Evolutionary conservation across 169 alveolate species (phyloP).

Genomic region (Eimeria necatrix): DNA sequence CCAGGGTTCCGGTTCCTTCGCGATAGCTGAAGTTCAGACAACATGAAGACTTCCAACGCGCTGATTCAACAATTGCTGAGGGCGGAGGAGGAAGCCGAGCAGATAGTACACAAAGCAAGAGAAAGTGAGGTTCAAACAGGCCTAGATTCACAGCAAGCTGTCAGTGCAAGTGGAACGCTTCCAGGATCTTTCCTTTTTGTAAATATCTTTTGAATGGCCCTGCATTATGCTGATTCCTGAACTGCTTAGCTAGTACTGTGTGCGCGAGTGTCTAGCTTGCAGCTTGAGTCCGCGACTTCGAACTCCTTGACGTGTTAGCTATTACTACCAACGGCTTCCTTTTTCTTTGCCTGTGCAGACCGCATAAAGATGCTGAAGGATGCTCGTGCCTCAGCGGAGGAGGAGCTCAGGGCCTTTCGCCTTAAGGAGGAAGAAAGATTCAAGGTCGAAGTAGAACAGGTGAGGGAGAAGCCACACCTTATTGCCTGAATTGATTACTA

Average conservation of each 20-base stretch:
- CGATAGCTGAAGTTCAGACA: not conserved
- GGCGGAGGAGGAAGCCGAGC: conserved; percentile 83
- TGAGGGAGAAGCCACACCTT: not conserved
- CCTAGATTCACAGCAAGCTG: not conserved
- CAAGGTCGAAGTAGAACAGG: conserved; percentile 80
- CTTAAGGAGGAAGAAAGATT: conserved; percentile 80
- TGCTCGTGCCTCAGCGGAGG: conserved; percentile 81
- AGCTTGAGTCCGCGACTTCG: too few relatives aligned
- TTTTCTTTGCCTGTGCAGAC: not conserved
- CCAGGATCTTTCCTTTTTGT: not conserved
- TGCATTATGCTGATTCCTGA: too few relatives aligned
- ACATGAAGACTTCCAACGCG: conserved; percentile 81
- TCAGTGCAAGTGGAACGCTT: not conserved
- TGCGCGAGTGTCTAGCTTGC: too few relatives aligned
- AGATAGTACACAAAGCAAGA: conserved; percentile 81
- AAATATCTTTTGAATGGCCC: too few relatives aligned
- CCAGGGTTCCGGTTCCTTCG: not conserved
- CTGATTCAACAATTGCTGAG: conserved; percentile 82
- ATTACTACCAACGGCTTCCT: too few relatives aligned
- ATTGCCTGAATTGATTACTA: too few relatives aligned
- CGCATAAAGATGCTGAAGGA: conserved; percentile 81
- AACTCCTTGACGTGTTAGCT: too few relatives aligned
- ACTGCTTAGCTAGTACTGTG: too few relatives aligned
- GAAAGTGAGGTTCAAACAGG: conserved; percentile 62
- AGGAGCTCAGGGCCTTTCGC: conserved; percentile 80